Conservation (phyloP, 179 eudicot genomes). For the Patellifolia procumbens region DNA sequence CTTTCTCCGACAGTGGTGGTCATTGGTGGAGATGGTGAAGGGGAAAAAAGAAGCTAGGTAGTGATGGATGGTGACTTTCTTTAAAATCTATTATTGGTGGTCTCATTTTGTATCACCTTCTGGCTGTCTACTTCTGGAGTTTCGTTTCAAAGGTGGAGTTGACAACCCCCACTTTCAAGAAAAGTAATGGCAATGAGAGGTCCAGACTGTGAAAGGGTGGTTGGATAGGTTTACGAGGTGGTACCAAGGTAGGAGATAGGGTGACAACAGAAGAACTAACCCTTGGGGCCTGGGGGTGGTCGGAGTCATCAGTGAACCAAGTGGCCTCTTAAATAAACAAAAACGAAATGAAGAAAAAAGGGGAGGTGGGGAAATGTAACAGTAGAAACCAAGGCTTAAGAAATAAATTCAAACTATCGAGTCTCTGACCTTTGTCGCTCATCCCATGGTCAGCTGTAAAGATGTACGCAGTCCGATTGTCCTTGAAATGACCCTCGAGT, state of each 20-base stretch:
- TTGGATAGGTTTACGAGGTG: neutral
- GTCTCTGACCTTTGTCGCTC: constrained; percentile 89
- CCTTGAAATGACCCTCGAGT: constrained; percentile 78
- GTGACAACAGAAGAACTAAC: neutral
- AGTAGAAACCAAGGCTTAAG: constrained; percentile 3
- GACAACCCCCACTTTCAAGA: neutral
- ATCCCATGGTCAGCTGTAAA: constrained; percentile 99
- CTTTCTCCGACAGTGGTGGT: too few species aligned
- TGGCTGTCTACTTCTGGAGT: neutral
- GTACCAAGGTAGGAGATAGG: neutral
- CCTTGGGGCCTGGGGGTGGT: neutral
- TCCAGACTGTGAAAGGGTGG: neutral
- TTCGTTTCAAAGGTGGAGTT: neutral
- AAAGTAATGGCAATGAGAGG: neutral
- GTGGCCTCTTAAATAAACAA: neutral
- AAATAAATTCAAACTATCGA: neutral
- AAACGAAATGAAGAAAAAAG: neutral
- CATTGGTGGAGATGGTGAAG: too few species aligned
- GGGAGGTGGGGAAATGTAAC: neutral
- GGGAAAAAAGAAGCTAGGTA: too few species aligned
- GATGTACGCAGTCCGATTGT: constrained; percentile 78
- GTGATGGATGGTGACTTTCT: too few species aligned
- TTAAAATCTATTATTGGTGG: too few species aligned
- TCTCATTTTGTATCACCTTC: too few species aligned
- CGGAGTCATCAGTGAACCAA: neutral